Evolutionary conservation across 163 green algal genomes (phyloP).

Genomic region (Chlorella variabilis): DNA sequence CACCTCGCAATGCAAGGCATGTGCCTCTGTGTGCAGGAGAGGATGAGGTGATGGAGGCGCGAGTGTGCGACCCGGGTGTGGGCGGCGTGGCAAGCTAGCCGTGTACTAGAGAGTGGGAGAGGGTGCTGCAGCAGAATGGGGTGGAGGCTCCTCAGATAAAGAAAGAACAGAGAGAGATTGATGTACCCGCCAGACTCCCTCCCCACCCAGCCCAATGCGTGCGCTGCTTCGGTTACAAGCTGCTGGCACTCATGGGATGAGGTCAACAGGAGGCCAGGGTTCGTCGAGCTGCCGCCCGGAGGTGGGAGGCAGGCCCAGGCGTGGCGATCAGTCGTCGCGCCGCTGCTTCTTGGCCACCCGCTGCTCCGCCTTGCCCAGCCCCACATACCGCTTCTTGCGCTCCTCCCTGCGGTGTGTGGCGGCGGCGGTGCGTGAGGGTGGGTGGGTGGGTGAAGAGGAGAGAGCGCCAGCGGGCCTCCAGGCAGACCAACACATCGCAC

Average conservation of each 20-base stretch:
- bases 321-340: slow-evolving; percentile 1
- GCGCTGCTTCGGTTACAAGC: no score
- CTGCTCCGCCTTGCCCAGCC: slow-evolving; percentile 55
- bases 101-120: neutral
- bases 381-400: slow-evolving; percentile 81
- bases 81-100: slow-evolving; percentile 15
- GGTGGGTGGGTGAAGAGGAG: neutral
- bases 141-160: no score
- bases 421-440: no score
- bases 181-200: no score
- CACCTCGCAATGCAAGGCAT: neutral
- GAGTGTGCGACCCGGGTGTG: neutral
- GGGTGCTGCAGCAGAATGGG: no score
- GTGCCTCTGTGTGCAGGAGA: neutral
- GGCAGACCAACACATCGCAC: neutral
- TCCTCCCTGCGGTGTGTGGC: slow-evolving; percentile 75
- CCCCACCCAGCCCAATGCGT: no score
- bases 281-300: no score
- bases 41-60: slow-evolving; percentile 25
- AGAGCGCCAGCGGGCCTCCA: no score
- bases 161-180: no score
- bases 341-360: slow-evolving; percentile 39
- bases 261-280: no score
- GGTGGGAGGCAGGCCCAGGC: no score
- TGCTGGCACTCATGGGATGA: no score